Evolutionary conservation across 1,284 basidiomycete genomes (phyloP).

Genomic region (Volvariella surrecta): DNA sequence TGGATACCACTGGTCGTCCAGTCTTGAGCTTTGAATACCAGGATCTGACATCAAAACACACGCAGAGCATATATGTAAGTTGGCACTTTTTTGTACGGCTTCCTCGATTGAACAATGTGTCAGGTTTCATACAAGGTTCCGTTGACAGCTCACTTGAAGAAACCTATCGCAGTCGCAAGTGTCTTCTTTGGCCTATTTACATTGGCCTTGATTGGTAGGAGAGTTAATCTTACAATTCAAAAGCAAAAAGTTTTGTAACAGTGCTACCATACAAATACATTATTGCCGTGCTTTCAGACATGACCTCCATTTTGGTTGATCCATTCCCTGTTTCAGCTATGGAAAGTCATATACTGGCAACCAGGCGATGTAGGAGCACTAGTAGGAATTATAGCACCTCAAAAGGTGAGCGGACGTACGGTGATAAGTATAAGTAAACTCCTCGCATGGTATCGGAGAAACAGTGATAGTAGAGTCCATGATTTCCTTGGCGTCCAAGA

Average conservation of each 20-base stretch:
- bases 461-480: slow-evolving; percentile 44
- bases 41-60: slow-evolving; percentile 74
- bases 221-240: slow-evolving; percentile 59
- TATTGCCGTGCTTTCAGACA: not conserved
- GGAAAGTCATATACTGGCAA: slow-evolving; percentile 38
- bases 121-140: slow-evolving; percentile 85
- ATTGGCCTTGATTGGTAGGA: slow-evolving; percentile 49
- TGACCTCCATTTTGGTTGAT: slow-evolving; percentile 8
- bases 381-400: slow-evolving; percentile 11
- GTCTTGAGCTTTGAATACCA: slow-evolving; percentile 68
- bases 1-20: slow-evolving; percentile 90
- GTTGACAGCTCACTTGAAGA: slow-evolving; percentile 69
- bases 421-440: slow-evolving; percentile 38
- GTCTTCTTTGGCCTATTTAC: slow-evolving; percentile 61
- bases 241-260: slow-evolving; percentile 37
- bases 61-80: slow-evolving; percentile 65
- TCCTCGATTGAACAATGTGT: slow-evolving; percentile 12
- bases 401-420: slow-evolving; percentile 27
- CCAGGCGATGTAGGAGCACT: slow-evolving; percentile 23
- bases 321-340: slow-evolving; percentile 24
- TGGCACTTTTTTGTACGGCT: slow-evolving; percentile 3
- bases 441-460: slow-evolving; percentile 30
- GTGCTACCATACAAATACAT: slow-evolving; percentile 7
- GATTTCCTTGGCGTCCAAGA: slow-evolving; percentile 31
- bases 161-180: slow-evolving; percentile 68